Evolutionary conservation across 2,329 filamentous ascomycete genomes (phyloP).

Genomic region (Fusarium multiceps): DNA sequence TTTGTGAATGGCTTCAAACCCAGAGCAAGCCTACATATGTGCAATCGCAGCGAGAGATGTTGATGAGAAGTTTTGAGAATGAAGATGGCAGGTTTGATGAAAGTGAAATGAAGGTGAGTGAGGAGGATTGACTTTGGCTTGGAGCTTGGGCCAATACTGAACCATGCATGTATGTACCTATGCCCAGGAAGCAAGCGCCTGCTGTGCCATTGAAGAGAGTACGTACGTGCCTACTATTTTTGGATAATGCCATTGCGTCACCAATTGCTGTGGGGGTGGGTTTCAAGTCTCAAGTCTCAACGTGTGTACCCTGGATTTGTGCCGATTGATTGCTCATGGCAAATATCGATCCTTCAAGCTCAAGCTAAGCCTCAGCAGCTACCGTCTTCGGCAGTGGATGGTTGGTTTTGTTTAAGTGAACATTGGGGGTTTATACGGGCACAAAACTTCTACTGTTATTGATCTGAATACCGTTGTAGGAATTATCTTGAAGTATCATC

Average conservation of each 20-base stretch:
- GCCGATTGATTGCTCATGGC: slow-evolving; percentile 5
- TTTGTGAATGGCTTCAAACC: not conserved
- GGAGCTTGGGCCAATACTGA: slow-evolving; percentile 17
- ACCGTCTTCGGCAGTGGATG: not conserved
- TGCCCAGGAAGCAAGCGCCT: not conserved
- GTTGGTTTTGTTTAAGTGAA: not conserved
- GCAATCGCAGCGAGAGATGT: not conserved
- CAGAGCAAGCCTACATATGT: slow-evolving; percentile 3
- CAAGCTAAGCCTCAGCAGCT: not conserved
- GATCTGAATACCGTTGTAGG: not conserved
- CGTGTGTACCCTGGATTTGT: slow-evolving; percentile 24
- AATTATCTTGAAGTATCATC: not conserved
- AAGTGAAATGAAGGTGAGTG: not conserved
- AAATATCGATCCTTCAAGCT: not conserved
- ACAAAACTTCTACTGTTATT: not conserved
- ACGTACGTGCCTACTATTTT: slow-evolving; percentile 23
- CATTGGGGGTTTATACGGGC: not conserved
- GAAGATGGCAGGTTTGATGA: not conserved
- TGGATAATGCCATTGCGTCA: slow-evolving; percentile 30
- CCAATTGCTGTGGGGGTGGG: slow-evolving; percentile 34
- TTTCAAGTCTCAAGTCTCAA: slow-evolving; percentile 22
- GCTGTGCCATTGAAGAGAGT: not conserved
- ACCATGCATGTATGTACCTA: not conserved
- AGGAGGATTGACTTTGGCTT: not conserved
- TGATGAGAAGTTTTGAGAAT: not conserved